phyloP scores from a whole-genome alignment of 345 rosid genomes.

The Corchorus capsularis region DNA sequence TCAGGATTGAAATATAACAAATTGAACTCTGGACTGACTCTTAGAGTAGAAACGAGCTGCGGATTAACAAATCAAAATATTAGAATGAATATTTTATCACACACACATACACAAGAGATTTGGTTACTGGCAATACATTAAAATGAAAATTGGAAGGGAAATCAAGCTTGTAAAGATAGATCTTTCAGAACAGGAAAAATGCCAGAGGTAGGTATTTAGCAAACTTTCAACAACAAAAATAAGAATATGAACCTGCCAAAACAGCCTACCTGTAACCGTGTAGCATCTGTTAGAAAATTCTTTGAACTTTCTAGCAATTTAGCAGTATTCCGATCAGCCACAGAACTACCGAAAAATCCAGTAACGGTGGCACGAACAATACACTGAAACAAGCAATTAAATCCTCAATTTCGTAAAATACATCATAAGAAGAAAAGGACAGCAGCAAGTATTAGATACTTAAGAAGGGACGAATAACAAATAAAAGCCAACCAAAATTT shows the following conservation, averaged over 20 bases:
- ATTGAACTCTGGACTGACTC: conserved; percentile 78
- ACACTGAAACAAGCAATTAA: conserved; percentile 57
- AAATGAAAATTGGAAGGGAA: background rate
- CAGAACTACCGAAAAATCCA: conserved; percentile 47
- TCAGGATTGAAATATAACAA: conserved; percentile 69
- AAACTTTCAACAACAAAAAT: background rate
- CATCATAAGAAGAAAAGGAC: conserved; percentile 11
- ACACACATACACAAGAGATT: conserved; percentile 7
- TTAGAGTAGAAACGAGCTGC: conserved; percentile 90
- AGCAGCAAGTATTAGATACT: background rate
- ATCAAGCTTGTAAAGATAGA: background rate
- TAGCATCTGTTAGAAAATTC: conserved; percentile 67
- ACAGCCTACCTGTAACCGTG: conserved; percentile 68
- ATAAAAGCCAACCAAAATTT: conserved; percentile 15
- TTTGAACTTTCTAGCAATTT: conserved; percentile 45
- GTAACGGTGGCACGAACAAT: conserved; percentile 70
- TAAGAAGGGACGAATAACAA: background rate
- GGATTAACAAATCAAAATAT: conserved; percentile 33
- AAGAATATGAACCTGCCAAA: conserved; percentile 6
- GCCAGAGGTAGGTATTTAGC: background rate
- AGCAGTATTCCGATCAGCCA: conserved; percentile 38
- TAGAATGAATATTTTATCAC: conserved; percentile 19
- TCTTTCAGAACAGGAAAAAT: background rate
- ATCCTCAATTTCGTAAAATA: conserved; percentile 18
- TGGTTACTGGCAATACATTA: conserved; percentile 5